Percentiles rank a stretch among this genome's conserved stretches.
Conservation (phyloP, 2,329 filamentous ascomycete species). For the Penicillium polonicum region DNA sequence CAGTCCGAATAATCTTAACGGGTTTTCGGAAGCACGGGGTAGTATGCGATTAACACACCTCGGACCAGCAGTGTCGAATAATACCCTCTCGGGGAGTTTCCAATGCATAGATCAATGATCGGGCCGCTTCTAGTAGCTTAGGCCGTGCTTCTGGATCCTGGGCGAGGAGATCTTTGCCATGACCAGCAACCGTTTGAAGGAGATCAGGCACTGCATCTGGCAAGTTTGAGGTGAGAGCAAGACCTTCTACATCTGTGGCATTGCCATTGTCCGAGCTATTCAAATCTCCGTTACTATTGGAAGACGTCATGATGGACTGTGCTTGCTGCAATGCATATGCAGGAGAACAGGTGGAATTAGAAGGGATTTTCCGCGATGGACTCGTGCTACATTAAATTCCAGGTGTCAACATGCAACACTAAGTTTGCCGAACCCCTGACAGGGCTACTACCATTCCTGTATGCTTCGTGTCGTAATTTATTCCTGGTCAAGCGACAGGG, state of each 20-base stretch:
- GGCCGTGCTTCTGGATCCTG: neutral
- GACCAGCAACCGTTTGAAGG: neutral
- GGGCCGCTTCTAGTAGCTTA: slow-evolving; percentile 18
- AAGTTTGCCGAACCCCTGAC: neutral
- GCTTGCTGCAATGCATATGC: neutral
- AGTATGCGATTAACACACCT: slow-evolving; percentile 17
- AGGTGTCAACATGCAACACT: neutral
- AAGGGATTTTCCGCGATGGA: neutral
- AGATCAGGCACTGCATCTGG: neutral
- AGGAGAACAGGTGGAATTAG: neutral
- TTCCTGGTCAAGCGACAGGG: neutral
- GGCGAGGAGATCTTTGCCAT: neutral
- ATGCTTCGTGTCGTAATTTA: neutral
- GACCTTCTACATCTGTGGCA: neutral
- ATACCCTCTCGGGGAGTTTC: slow-evolving; percentile 53
- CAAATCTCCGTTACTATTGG: neutral
- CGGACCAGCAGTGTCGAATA: slow-evolving; percentile 49
- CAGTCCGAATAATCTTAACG: neutral
- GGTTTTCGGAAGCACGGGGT: neutral
- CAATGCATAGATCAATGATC: slow-evolving; percentile 26
- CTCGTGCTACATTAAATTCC: neutral
- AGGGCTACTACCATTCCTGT: neutral
- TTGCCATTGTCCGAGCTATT: neutral
- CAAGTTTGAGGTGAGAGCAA: slow-evolving; percentile 1
- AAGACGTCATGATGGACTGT: neutral